Evolutionary conservation across 73 alveolate genomes (phyloP).

Genomic region (Paramecium primaurelia): DNA sequence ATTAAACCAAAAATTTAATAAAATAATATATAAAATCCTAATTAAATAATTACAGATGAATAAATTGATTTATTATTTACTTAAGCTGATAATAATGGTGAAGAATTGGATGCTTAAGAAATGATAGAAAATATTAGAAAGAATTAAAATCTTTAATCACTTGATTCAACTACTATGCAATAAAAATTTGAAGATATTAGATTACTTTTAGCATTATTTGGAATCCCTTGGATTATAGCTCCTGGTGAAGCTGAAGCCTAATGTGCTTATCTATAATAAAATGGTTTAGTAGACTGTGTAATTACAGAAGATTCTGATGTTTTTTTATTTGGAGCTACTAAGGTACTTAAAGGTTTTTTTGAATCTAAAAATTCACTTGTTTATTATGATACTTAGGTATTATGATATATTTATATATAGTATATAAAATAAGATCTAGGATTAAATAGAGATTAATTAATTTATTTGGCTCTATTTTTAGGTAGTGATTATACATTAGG

Average conservation of each 20-base stretch:
- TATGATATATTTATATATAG: neutral
- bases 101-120: constrained; percentile 17
- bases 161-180: constrained; percentile 43
- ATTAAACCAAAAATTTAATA: neutral
- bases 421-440: constrained; percentile 70
- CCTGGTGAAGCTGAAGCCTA: constrained; percentile 88
- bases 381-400: neutral
- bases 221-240: constrained; percentile 80
- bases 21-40: neutral
- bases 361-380: constrained; percentile 44
- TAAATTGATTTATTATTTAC: constrained; percentile 34
- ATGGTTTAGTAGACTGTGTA: constrained; percentile 76
- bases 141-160: constrained; percentile 31
- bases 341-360: constrained; percentile 72
- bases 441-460: constrained; percentile 68
- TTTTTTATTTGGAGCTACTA: constrained; percentile 77
- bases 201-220: constrained; percentile 64
- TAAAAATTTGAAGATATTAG: constrained; percentile 68
- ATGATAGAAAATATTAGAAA: constrained; percentile 22
- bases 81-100: constrained; percentile 39
- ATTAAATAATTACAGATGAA: neutral
- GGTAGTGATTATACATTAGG: constrained; percentile 85
- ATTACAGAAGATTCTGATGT: constrained; percentile 84
- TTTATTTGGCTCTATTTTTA: constrained; percentile 70
- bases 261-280: constrained; percentile 75